phyloP scores from a whole-genome alignment of 768 basidiomycete species.

The Cyathus striatus region DNA sequence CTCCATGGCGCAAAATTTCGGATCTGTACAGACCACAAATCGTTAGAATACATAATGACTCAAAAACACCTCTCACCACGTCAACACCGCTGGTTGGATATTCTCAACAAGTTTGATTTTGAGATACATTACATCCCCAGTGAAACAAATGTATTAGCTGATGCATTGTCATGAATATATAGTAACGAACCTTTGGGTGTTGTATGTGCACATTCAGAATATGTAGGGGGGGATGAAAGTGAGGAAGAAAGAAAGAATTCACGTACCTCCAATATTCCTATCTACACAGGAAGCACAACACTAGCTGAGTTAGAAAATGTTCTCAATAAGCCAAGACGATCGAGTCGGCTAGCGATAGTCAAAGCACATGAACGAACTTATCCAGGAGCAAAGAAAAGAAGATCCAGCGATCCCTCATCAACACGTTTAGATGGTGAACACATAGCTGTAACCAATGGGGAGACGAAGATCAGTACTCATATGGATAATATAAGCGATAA shows the following conservation, averaged over 20 bases:
- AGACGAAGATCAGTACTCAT: too few relatives aligned
- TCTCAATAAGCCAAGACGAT: too few relatives aligned
- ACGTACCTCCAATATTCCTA: not conserved
- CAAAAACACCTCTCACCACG: slow-evolving; percentile 23
- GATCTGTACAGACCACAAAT: slow-evolving; percentile 29
- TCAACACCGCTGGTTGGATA: slow-evolving; percentile 26
- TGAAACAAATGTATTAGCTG: slow-evolving; percentile 25
- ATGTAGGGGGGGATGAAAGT: not conserved
- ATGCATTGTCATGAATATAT: slow-evolving; percentile 25
- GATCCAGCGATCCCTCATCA: not conserved
- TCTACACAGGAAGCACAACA: not conserved
- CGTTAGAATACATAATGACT: slow-evolving; percentile 22
- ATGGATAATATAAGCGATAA: too few relatives aligned
- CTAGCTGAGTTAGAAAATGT: not conserved
- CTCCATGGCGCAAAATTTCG: slow-evolving; percentile 11
- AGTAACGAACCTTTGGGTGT: not conserved
- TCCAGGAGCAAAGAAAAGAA: not conserved
- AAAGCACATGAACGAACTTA: not conserved
- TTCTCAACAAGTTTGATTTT: slow-evolving; percentile 28
- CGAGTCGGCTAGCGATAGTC: not conserved
- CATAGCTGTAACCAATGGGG: too few relatives aligned
- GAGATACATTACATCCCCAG: slow-evolving; percentile 28
- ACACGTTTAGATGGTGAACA: too few relatives aligned
- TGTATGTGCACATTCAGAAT: not conserved
- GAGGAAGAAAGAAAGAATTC: not conserved